phyloP scores from a whole-genome alignment of 192 early-diverging fungal species.

The Backusella westeae region DNA sequence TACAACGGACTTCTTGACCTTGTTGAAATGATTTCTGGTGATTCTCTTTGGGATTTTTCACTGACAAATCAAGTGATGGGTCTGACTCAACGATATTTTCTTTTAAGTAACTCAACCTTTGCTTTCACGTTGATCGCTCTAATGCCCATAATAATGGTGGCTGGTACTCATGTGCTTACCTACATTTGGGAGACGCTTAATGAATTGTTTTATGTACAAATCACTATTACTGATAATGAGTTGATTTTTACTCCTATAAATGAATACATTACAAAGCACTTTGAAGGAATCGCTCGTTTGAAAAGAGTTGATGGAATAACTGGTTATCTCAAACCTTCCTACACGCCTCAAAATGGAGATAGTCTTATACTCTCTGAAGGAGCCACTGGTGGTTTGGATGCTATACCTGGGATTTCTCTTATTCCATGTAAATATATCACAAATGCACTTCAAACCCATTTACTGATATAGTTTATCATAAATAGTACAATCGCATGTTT shows the following conservation, averaged over 20 bases:
- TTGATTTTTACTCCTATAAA: conserved; percentile 13
- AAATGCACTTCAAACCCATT: too few relatives aligned
- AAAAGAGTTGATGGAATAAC: background rate
- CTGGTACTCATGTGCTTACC: too few relatives aligned
- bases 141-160: too few relatives aligned
- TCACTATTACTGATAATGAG: conserved; percentile 7
- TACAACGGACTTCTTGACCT: too few relatives aligned
- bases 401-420: conserved; percentile 9
- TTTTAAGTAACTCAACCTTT: too few relatives aligned
- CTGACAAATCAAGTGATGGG: too few relatives aligned
- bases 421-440: conserved; percentile 13
- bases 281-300: background rate
- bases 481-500: background rate
- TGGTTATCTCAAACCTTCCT: background rate
- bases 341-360: background rate
- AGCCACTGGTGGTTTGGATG: background rate
- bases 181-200: too few relatives aligned
- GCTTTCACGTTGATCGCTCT: too few relatives aligned
- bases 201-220: conserved; percentile 10
- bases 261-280: background rate
- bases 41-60: too few relatives aligned
- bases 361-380: background rate
- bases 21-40: too few relatives aligned
- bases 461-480: background rate
- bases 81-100: too few relatives aligned